Evolutionary conservation across 2,329 filamentous ascomycete species (phyloP), one percentile per base, ranked within the genome.

Genomic region (Periconia sp.): DNA sequence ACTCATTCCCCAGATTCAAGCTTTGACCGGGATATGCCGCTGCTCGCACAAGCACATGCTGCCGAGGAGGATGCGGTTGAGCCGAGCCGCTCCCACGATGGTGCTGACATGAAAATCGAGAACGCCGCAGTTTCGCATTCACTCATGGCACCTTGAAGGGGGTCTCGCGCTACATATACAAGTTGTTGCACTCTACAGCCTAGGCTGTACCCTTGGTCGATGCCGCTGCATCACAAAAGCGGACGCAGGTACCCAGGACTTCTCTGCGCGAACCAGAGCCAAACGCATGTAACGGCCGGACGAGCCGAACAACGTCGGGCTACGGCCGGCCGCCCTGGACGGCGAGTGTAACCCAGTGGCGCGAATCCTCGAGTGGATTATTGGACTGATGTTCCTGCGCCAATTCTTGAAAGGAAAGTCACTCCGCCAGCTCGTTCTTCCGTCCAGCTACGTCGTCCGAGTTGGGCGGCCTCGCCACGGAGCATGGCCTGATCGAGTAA

Each of bases 31-130:
- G 19, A 21, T 18, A 21, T 21, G 9, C 26, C 23, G 21, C 11
- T 18, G 31, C 18, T 16, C 25, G 34, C 36, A 44, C 19, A 38
- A 39, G 56, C 59, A 63, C 59, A 58, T 63, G 59, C 50, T 50
- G 46, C 59, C 59, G 59, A 63, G 59, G 59, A 55, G 37, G 16
- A n/a, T n/a, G n/a, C n/a, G n/a, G n/a, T n/a, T n/a, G 37, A 24
- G 29, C 36, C 40, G 40, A 35, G 36, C 36, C 41, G 46, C 32
- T 35, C 10, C 30, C 17, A 40, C 19, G 32, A 35, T 16, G 12
- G 5, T n/a, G 23, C 23, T 12, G 7, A 7, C 23, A 12, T 25
- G 23, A 12, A 25, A 25, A 12, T 25, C 23, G 23, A 25, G 7
- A 8, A 12, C 23, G 12, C 23, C 23, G 12, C 8, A 7, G 23